phyloP scores from a whole-genome alignment of 2,329 filamentous ascomycete genomes.

The Fusarium verticillioides region DNA sequence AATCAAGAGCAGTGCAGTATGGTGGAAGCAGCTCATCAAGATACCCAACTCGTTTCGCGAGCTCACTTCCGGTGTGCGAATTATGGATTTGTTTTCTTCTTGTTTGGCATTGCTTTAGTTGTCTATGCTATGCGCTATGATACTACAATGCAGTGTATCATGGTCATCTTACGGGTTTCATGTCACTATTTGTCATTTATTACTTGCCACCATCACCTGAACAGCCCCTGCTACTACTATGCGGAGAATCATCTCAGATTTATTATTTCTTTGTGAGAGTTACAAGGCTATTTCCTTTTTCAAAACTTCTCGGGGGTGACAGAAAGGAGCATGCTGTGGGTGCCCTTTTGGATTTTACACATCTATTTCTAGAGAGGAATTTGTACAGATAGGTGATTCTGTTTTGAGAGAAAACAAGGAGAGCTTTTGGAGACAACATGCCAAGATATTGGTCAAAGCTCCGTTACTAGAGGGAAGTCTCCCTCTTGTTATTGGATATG shows the following conservation, averaged over 20 bases:
- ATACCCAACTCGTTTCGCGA: slow-evolving; percentile 55
- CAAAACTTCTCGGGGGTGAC: background rate
- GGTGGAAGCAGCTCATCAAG: slow-evolving; percentile 49
- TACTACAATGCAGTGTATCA: slow-evolving; percentile 25
- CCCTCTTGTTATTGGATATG: slow-evolving; percentile 9
- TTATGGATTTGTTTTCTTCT: slow-evolving; percentile 44
- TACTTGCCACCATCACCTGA: slow-evolving; percentile 17
- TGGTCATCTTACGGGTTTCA: slow-evolving; percentile 30
- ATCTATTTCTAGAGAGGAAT: slow-evolving; percentile 19
- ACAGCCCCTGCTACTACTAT: background rate
- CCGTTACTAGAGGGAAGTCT: background rate
- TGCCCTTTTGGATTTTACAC: slow-evolving; percentile 14
- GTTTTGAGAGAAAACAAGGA: slow-evolving; percentile 6
- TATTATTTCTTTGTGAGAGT: slow-evolving; percentile 16
- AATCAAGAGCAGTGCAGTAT: slow-evolving; percentile 39
- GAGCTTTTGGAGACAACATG: slow-evolving; percentile 18
- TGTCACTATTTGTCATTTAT: slow-evolving; percentile 28
- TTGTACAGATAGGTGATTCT: slow-evolving; percentile 14
- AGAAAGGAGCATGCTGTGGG: slow-evolving; percentile 3
- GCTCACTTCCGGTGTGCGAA: slow-evolving; percentile 51
- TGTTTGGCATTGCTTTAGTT: slow-evolving; percentile 36
- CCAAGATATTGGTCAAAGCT: slow-evolving; percentile 20
- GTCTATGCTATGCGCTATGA: slow-evolving; percentile 23
- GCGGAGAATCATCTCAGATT: background rate
- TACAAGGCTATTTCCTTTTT: background rate